Percentiles rank a stretch among this genome's conserved stretches.
These are phyloP conservation scores for Coemansia sp. DNA, from an alignment of 192 early-diverging fungal species.

Conservation along the genomic window DNA sequence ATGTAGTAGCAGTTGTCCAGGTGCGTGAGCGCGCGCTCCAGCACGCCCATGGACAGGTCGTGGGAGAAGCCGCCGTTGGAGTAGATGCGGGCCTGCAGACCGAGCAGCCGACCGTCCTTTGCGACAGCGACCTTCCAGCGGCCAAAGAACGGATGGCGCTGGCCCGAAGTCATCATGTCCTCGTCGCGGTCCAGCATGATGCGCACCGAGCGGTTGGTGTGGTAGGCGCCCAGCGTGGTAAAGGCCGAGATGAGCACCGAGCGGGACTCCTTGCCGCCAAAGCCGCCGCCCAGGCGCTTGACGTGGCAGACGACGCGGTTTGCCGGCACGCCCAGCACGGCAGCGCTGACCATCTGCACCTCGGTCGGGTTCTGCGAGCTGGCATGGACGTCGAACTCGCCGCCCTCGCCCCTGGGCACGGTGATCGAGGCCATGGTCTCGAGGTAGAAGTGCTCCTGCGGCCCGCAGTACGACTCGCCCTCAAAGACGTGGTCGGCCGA, in stretches of 20 bases:
- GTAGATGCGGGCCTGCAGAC: slow-evolving; percentile 58
- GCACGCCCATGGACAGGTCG: slow-evolving; percentile 62
- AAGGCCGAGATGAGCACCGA: slow-evolving; percentile 61
- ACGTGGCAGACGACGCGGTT: slow-evolving; percentile 71
- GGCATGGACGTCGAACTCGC: slow-evolving; percentile 77
- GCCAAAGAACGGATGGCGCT: slow-evolving; percentile 77
- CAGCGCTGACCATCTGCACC: slow-evolving; percentile 65
- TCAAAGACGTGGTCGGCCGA: slow-evolving; percentile 53
- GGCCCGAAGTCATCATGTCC: slow-evolving; percentile 72
- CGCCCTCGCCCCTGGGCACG: slow-evolving; percentile 69
- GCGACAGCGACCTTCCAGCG: slow-evolving; percentile 74
- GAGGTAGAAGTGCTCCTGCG: slow-evolving; percentile 87
- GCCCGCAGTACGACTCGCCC: slow-evolving; percentile 55
- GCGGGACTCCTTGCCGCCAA: slow-evolving; percentile 78
- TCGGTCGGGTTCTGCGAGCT: slow-evolving; percentile 77
- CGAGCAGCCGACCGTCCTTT: slow-evolving; percentile 61
- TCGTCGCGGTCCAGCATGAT: slow-evolving; percentile 79
- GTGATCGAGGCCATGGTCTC: slow-evolving; percentile 70
- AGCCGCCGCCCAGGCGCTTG: slow-evolving; percentile 85
- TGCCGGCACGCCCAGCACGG: slow-evolving; percentile 65
- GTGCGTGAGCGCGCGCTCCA: slow-evolving; percentile 73
- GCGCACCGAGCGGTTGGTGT: slow-evolving; percentile 63
- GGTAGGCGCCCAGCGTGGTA: slow-evolving; percentile 66
- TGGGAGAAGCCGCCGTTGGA: slow-evolving; percentile 64
- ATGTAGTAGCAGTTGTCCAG: slow-evolving; percentile 78